Evolutionary conservation across 306 rosid species (phyloP), one percentile per base, ranked within the genome.

Genomic region (Amphicarpaea edgeworthii): DNA sequence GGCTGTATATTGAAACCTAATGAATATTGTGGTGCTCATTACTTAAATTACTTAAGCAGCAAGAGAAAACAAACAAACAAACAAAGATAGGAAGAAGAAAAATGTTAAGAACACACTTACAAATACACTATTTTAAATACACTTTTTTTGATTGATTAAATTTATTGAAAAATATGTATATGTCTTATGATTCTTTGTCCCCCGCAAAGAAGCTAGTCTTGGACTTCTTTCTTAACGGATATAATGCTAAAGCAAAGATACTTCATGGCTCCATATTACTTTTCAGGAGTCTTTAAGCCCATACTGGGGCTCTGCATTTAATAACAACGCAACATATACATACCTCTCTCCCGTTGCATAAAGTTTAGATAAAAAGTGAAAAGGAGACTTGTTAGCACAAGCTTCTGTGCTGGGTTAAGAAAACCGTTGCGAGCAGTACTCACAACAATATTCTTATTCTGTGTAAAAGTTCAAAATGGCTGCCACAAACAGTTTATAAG

Each of bases 181-280:
- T n/a, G n/a, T n/a, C n/a, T n/a, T n/a, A 20, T 6, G 40, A 2
- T 34, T 34, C 7, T 34, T 34, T 34, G 40, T 34, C 40, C 40
- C 40, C 40, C 40, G 40, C 9, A 34, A 34, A 34, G 45, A 34
- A 60, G n/a, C 14, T 26, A 21, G 12, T 30, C 43, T 8, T 28
- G 28, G 3, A 50, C 68, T 16, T 42, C 11, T 58, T 51, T 68
- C 38, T 70, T 26, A 82, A 77, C 82, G 75, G 82, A 24, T 57
- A 82, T 53, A 55, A 77, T 64, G 69, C 19, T 57, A 77, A 77
- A 77, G 82, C 60, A 70, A 63, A 49, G 54, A 49, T 14, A n/a
- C n/a, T 40, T 14, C 71, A 68, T 49, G 70, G 45, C 70, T 66
- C 43, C 71, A 46, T 17, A 45, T 11, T 59, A 74, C 82, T 77